A percentile compares a stretch with the other conserved stretches of the same genome.
Evolutionary conservation across 192 early-diverging fungal species (phyloP).

Genomic region (Backusella macrospora): DNA sequence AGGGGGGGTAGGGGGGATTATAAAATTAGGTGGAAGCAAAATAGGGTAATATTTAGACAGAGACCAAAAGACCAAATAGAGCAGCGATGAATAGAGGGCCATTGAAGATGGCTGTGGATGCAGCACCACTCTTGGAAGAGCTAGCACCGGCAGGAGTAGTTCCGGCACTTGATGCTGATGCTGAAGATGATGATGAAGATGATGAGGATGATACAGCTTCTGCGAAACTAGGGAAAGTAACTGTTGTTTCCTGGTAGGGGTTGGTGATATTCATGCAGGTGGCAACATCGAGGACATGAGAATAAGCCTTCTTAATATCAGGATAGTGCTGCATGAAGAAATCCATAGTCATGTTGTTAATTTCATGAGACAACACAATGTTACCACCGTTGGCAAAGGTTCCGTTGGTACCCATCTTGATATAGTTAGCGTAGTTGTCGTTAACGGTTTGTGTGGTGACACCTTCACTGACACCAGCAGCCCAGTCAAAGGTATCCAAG

Average conservation of each 20-base stretch:
- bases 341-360: constrained; percentile 46
- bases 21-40: not conserved
- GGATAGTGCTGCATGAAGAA: constrained; percentile 49
- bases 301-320: constrained; percentile 44
- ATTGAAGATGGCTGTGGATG: constrained; percentile 24
- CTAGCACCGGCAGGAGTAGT: constrained; percentile 9
- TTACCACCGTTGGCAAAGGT: constrained; percentile 35
- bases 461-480: constrained; percentile 21
- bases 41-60: constrained; percentile 12
- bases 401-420: constrained; percentile 43
- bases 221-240: constrained; percentile 29
- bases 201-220: constrained; percentile 14
- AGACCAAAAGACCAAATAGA: constrained; percentile 27
- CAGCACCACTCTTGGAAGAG: constrained; percentile 23
- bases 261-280: constrained; percentile 45
- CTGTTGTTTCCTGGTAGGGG: constrained; percentile 41
- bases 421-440: constrained; percentile 31
- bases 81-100: constrained; percentile 38
- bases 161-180: not conserved
- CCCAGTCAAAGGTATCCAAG: constrained; percentile 43
- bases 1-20: not conserved
- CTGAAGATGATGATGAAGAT: too few relatives aligned
- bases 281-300: constrained; percentile 39
- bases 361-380: constrained; percentile 49
- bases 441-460: constrained; percentile 31